A percentile compares a stretch with the other conserved stretches of the same genome.
Evolutionary conservation across 768 basidiomycete genomes (phyloP).

Genomic region (Clitopilus passeckerianus): DNA sequence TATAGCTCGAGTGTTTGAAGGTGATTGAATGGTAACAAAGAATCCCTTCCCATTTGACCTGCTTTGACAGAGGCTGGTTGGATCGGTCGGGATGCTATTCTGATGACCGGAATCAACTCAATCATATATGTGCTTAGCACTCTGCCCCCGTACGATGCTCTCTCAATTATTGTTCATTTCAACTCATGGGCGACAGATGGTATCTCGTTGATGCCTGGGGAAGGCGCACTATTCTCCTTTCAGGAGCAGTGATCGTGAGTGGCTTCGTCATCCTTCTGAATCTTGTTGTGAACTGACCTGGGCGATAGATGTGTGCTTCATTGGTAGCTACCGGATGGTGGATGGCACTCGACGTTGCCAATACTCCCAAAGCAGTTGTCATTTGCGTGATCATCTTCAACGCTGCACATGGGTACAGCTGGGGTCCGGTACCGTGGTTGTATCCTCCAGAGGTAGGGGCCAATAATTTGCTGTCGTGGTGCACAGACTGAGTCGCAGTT

Average conservation of each 20-base stretch:
- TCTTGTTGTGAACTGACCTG: background rate
- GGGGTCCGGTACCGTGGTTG: constrained; percentile 87
- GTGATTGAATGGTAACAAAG: constrained; percentile 29
- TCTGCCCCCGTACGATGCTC: constrained; percentile 55
- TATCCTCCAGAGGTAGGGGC: constrained; percentile 77
- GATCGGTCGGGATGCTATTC: constrained; percentile 78
- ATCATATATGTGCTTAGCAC: constrained; percentile 67
- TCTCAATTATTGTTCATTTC: constrained; percentile 3
- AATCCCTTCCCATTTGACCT: background rate
- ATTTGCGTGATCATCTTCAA: constrained; percentile 89
- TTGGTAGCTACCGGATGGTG: constrained; percentile 85
- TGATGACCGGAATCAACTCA: constrained; percentile 88
- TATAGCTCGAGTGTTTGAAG: constrained; percentile 86
- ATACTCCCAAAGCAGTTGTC: constrained; percentile 86
- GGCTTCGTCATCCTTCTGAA: background rate
- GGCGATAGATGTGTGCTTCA: constrained; percentile 69
- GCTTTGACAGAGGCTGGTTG: constrained; percentile 68
- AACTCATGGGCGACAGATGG: constrained; percentile 52
- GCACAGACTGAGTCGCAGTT: constrained; percentile 2
- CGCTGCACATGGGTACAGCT: constrained; percentile 89
- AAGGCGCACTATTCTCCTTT: constrained; percentile 72
- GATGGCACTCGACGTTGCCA: constrained; percentile 85
- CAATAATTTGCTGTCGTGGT: background rate
- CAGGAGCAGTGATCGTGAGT: constrained; percentile 65
- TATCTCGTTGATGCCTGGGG: constrained; percentile 83